Base-by-base conservation (phyloP, 768 basidiomycete genomes). In the Macrolepiota fuliginosa region DNA sequence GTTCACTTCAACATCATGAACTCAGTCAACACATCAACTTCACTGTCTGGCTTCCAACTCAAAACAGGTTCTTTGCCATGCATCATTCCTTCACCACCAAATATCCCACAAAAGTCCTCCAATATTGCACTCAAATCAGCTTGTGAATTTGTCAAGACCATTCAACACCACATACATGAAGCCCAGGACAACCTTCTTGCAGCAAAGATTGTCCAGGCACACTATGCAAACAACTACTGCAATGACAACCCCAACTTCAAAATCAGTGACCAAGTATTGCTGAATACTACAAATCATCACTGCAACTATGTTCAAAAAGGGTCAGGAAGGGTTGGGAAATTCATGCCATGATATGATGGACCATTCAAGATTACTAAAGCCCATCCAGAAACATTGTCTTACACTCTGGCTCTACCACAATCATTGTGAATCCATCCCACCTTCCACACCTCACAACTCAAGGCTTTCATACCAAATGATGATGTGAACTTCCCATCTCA, bases 1-100 rank as follows among this genome's bases (percentile, higher is more conserved):
- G 61, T 76, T 0, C 57, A 66, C 2, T 78, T 77, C 60, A 39
- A 67, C 6, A 53, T 76, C 4, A 78, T 77, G 68, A 73, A 72
- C 47, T 68, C 69, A 0, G 63, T 72, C 0, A 76, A 76, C 47
- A 27, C 62, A 0, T 70, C 69, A 0, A 76, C 73, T 0, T 69
- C 71, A 0, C 71, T 72, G 56, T 68, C 70, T 0, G 61, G 58
- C 0, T 78, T 76, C 54, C 72, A 75, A 24, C 62, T 75, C 0
- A 60, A 63, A 12, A 19, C 62, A 15, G 66, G 72, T 0, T 54
- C 47, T 6, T 66, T 67, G 1, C 73, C 70, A 0, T 56, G 65
- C 0, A 0, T 74, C 4, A 53, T 74, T 17, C 69, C 70, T 3
- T 66, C 70, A 1, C 45, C 68, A 2, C 24, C 63, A 54, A 29